Evolutionary conservation across 345 rosid species (phyloP).

Genomic region (Turnera subulata): DNA sequence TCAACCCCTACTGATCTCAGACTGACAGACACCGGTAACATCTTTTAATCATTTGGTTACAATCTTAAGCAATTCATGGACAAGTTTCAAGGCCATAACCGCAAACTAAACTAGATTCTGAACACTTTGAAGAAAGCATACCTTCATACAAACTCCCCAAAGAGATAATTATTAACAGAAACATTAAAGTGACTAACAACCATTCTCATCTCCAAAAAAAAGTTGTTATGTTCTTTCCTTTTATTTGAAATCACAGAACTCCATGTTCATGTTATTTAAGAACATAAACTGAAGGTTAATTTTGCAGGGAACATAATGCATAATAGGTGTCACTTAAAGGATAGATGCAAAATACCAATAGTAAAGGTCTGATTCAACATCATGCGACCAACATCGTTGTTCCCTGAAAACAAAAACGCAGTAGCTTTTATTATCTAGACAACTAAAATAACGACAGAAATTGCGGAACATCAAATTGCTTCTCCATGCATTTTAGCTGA

Average conservation of each 20-base stretch:
- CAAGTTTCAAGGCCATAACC: too few relatives aligned
- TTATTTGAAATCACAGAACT: background rate
- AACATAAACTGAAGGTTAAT: background rate
- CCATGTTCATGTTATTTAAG: background rate
- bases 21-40: too few relatives aligned
- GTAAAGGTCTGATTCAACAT: conserved; percentile 92
- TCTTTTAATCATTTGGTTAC: too few relatives aligned
- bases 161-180: background rate
- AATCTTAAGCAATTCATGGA: too few relatives aligned
- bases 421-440: too few relatives aligned
- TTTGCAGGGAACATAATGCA: background rate
- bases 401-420: conserved; percentile 42
- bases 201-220: background rate
- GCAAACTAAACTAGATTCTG: too few relatives aligned
- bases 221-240: background rate
- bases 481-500: background rate
- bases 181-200: background rate
- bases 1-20: too few relatives aligned
- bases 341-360: conserved; percentile 38
- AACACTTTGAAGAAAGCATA: too few relatives aligned
- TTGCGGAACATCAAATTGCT: too few relatives aligned
- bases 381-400: conserved; percentile 70
- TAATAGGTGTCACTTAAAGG: conserved; percentile 6
- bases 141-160: too few relatives aligned
- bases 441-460: too few relatives aligned